Evolutionary conservation across 345 rosid species (phyloP).

Genomic region (Corchorus capsularis): DNA sequence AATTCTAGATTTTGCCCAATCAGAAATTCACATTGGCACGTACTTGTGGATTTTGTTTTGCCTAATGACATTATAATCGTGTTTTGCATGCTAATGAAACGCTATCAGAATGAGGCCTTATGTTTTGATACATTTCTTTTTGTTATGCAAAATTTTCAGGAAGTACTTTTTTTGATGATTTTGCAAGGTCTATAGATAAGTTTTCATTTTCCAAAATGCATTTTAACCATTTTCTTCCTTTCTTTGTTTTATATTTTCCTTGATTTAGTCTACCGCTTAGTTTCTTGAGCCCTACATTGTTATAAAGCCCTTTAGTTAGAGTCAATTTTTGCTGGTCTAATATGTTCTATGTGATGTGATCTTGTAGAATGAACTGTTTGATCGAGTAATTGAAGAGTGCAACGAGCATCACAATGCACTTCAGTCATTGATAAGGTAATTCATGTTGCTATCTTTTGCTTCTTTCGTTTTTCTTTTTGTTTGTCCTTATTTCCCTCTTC

Average conservation of each 20-base stretch:
- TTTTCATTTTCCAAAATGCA: background rate
- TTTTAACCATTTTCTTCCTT: background rate
- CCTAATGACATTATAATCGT: no score
- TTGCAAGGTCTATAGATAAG: background rate
- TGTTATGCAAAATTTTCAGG: background rate
- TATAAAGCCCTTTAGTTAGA: background rate
- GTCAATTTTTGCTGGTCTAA: background rate
- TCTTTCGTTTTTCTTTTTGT: background rate
- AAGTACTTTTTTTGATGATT: background rate
- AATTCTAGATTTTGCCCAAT: background rate
- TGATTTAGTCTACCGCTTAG: background rate
- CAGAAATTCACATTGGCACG: no score
- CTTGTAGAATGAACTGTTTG: slow-evolving; percentile 56
- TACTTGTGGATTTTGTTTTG: no score
- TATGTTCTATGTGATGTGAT: slow-evolving; percentile 12
- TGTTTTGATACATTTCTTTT: background rate
- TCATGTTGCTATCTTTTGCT: slow-evolving; percentile 8
- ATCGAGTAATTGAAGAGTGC: slow-evolving; percentile 60
- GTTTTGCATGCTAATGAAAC: background rate
- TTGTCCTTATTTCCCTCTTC: background rate
- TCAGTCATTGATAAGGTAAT: slow-evolving; percentile 62
- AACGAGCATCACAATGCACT: slow-evolving; percentile 54
- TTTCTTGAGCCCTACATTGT: background rate
- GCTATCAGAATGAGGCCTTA: background rate
- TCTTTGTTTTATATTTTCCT: background rate